Base-by-base conservation (phyloP, 306 rosid genomes). In the Potentilla sterilis region DNA sequence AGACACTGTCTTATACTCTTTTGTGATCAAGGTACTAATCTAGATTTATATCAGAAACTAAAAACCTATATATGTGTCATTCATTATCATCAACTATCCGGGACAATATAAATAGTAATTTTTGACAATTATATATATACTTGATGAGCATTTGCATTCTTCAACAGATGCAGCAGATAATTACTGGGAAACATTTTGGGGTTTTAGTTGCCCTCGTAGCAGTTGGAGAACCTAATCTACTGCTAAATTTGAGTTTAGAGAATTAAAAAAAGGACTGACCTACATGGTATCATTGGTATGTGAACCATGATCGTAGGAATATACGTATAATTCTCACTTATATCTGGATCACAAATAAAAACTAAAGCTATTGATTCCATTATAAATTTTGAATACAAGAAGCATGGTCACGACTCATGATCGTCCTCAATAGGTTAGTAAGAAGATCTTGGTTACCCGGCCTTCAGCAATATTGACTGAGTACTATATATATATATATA, bases 1-100 rank as follows among this genome's bases (percentile, higher is more conserved):
- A 49, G 92, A 90, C 77, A 85, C 93, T 2, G 97, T 92, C 77
- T 86, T 95, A 0, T 92, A 88, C 85, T 91, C 94, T 48, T 90
- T 92, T 75, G 90, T 95, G 42, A 82, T 95, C 77, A 89, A 95
- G 99, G 99, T 95, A 86, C 8, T 10, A 75, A 59, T 9, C 34
- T 9, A 18, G 11, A 16, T 4, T 61, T 14, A 44, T 9, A 9
- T 32, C 15, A 55, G 11, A 42, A 32, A 13, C 19, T 41, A 65
- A 63, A 19, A 63, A 37, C 69, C 37, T 41, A 3, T 8, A 48
- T 28, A 49, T 7, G 51, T 9, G 18, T 7, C 15, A 7, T 24
- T 47, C 35, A n/a, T 59, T 22, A 18, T 59, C 38, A 59, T 10
- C 5, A 10, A 0, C 65, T 28, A 24, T 59, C 66, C 37, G 13